These are phyloP conservation scores for Penicillium maclennaniae DNA, from an alignment of 495 filamentous ascomycete species.

Conservation along the genomic window DNA sequence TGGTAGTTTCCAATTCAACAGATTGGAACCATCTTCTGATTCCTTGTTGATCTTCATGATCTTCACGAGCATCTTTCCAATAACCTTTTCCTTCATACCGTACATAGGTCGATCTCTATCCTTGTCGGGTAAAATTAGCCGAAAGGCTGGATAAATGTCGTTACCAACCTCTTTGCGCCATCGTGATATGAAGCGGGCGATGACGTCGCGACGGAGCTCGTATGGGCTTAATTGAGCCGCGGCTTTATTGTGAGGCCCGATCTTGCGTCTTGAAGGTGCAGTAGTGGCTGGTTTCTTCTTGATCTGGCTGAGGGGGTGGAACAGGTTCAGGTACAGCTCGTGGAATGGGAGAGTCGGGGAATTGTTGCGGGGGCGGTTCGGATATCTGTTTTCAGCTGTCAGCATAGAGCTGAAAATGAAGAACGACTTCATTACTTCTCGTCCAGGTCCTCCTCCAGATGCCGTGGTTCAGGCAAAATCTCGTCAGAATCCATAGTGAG, in stretches of 20 bases:
- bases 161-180: constrained; percentile 86
- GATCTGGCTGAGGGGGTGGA: constrained; percentile 81
- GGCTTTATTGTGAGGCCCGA: constrained; percentile 51
- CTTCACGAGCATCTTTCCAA: constrained; percentile 83
- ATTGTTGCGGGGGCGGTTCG: constrained; percentile 78
- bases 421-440: constrained; percentile 49
- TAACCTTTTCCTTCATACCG: constrained; percentile 86
- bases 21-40: constrained; percentile 78
- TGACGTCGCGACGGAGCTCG: constrained; percentile 78
- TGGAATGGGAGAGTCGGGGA: constrained; percentile 79
- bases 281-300: constrained; percentile 67
- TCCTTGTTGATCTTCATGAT: constrained; percentile 90
- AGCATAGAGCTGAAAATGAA: constrained; percentile 10
- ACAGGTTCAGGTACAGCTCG: constrained; percentile 70
- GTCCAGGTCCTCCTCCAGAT: constrained; percentile 54
- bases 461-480: constrained; percentile 16
- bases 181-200: constrained; percentile 81
- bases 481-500: constrained; percentile 48
- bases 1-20: constrained; percentile 93
- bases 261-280: constrained; percentile 42
- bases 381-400: constrained; percentile 55
- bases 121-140: constrained; percentile 89
- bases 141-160: constrained; percentile 90
- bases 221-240: constrained; percentile 63
- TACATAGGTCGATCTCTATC: constrained; percentile 93